These are phyloP conservation scores for Tylopilus cervinicoccineus DNA, from an alignment of 768 basidiomycete genomes.

Conservation along the genomic window DNA sequence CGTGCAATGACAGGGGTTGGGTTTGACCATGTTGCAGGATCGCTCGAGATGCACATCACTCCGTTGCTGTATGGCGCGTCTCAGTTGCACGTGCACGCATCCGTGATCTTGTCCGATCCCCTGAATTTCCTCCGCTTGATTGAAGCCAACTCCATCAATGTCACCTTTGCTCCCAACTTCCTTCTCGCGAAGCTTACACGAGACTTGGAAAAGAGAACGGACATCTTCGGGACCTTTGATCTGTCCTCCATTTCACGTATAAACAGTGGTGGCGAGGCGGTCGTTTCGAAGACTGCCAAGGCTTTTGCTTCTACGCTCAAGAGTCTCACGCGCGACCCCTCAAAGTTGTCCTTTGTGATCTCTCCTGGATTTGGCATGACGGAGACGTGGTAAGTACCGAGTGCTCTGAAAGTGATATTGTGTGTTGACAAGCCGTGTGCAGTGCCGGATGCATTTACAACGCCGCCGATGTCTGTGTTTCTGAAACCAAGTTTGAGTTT, in stretches of 20 bases:
- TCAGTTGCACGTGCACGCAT: constrained; percentile 22
- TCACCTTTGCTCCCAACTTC: constrained; percentile 41
- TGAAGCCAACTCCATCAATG: constrained; percentile 34
- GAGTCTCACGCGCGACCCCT: constrained; percentile 23
- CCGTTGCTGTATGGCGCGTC: constrained; percentile 31
- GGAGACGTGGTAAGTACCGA: constrained; percentile 38
- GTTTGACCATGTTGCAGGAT: constrained; percentile 44
- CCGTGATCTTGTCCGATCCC: constrained; percentile 23
- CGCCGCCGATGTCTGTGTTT: constrained; percentile 22
- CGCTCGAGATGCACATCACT: constrained; percentile 40
- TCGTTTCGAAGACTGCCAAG: constrained; percentile 36
- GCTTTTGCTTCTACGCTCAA: constrained; percentile 33
- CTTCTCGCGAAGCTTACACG: constrained; percentile 36
- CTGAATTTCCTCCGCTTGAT: constrained; percentile 26
- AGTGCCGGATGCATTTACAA: constrained; percentile 41
- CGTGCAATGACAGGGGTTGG: constrained; percentile 33
- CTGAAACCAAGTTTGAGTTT: constrained; percentile 27
- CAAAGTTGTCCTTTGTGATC: too few species aligned
- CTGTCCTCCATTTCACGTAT: constrained; percentile 33
- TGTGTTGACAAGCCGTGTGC: too few species aligned
- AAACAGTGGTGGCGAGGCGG: constrained; percentile 42
- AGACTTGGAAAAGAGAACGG: constrained; percentile 26
- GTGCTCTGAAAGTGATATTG: too few species aligned
- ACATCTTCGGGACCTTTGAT: constrained; percentile 28
- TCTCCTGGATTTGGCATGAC: constrained; percentile 35